phyloP scores from a whole-genome alignment of 2,329 filamentous ascomycete genomes.

The Aspergillus proliferans region DNA sequence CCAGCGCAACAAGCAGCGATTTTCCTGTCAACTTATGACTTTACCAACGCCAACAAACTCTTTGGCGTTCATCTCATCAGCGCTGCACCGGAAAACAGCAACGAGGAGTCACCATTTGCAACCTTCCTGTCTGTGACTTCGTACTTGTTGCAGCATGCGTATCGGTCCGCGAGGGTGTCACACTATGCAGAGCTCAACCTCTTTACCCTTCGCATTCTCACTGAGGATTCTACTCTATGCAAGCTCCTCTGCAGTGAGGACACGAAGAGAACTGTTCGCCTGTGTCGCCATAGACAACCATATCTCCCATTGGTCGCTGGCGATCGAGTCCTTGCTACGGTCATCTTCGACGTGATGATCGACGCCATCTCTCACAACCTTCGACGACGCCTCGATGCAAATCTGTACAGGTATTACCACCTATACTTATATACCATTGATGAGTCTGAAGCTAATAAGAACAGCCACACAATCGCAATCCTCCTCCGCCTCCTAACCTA shows the following conservation, averaged over 20 bases:
- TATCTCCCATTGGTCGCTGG: constrained; percentile 68
- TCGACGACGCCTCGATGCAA: constrained; percentile 73
- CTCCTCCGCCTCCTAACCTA: constrained; percentile 77
- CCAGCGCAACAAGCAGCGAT: constrained; percentile 74
- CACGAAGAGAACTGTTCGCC: constrained; percentile 64
- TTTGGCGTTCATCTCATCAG: constrained; percentile 82
- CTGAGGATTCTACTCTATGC: constrained; percentile 76
- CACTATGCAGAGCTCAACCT: constrained; percentile 81
- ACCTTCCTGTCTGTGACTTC: constrained; percentile 83
- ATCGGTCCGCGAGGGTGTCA: constrained; percentile 70
- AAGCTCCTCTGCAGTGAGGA: constrained; percentile 81
- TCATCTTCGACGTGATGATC: constrained; percentile 77
- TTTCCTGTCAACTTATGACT: constrained; percentile 83
- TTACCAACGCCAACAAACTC: constrained; percentile 87
- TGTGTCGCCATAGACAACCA: constrained; percentile 85
- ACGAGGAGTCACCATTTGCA: constrained; percentile 66
- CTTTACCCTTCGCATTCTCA: constrained; percentile 75
- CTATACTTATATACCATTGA: background rate
- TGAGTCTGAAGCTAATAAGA: constrained; percentile 1
- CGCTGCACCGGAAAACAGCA: constrained; percentile 53
- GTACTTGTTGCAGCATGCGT: constrained; percentile 88
- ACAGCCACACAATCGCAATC: constrained; percentile 66
- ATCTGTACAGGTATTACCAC: constrained; percentile 61
- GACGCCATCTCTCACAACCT: constrained; percentile 94
- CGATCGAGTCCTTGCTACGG: constrained; percentile 67